Conservation (phyloP, 1,284 basidiomycete genomes). For the Rhodotorula sp. region DNA sequence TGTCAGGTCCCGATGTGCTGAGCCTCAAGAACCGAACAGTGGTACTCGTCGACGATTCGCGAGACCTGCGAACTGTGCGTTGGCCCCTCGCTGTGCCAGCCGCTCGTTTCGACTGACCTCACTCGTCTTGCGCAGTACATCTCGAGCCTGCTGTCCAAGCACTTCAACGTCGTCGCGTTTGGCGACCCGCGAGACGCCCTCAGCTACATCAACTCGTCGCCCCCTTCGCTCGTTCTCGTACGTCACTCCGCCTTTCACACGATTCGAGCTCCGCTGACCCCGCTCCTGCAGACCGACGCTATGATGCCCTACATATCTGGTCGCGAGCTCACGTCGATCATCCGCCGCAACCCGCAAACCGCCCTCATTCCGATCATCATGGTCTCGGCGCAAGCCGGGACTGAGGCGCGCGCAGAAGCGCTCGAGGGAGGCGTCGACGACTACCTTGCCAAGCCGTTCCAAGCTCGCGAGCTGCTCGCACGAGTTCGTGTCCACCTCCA, state of each 20-base stretch:
- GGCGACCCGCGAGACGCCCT: constrained; percentile 41
- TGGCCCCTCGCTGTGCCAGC: constrained; percentile 1
- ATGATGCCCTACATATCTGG: constrained; percentile 41
- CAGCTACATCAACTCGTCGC: constrained; percentile 34
- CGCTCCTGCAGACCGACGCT: neutral
- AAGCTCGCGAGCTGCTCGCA: constrained; percentile 44
- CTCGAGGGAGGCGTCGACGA: constrained; percentile 45
- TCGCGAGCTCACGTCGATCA: constrained; percentile 38
- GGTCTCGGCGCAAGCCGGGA: constrained; percentile 44
- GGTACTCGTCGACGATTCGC: constrained; percentile 35
- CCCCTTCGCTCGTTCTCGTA: constrained; percentile 39
- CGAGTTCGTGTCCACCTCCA: constrained; percentile 44
- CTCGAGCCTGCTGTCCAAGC: constrained; percentile 39
- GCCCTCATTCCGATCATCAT: constrained; percentile 44
- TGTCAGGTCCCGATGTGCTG: constrained; percentile 16
- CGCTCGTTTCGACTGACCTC: constrained; percentile 28
- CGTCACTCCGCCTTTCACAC: neutral
- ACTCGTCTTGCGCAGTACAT: constrained; percentile 28
- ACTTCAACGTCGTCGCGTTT: constrained; percentile 41
- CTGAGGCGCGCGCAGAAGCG: constrained; percentile 44
- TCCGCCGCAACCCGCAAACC: constrained; percentile 37
- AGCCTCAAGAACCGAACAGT: constrained; percentile 31
- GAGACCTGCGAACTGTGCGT: constrained; percentile 19
- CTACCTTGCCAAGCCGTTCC: constrained; percentile 18
- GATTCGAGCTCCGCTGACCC: neutral